Percentiles rank a stretch among this genome's conserved stretches.
These are phyloP conservation scores for Henckelia pumila DNA, from an alignment of 257 asterid species.

Conservation along the genomic window DNA sequence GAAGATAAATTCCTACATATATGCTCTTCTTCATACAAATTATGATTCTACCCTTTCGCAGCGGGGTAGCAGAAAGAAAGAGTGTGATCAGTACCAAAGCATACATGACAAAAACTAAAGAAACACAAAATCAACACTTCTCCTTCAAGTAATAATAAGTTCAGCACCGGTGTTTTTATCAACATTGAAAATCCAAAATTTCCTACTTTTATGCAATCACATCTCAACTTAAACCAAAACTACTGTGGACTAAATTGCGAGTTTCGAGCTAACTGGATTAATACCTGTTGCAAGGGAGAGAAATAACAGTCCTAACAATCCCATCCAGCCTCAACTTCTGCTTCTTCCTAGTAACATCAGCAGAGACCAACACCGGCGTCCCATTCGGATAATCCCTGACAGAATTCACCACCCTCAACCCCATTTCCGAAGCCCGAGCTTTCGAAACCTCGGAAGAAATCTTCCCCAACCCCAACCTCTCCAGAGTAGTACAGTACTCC, in stretches of 20 bases:
- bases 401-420: slow-evolving; percentile 61
- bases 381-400: slow-evolving; percentile 63
- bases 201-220: not conserved
- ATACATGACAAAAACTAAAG: no score
- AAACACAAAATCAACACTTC: no score
- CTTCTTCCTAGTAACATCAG: slow-evolving; percentile 69
- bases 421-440: slow-evolving; percentile 75
- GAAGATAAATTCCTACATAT: no score
- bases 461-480: slow-evolving; percentile 71
- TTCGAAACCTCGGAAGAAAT: slow-evolving; percentile 63
- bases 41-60: no score
- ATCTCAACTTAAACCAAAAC: not conserved
- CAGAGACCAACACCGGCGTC: slow-evolving; percentile 80
- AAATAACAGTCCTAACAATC: slow-evolving; percentile 61
- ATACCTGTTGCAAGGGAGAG: slow-evolving; percentile 80
- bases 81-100: no score
- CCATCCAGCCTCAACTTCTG: slow-evolving; percentile 79
- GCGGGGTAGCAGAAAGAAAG: no score
- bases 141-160: no score
- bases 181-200: not conserved
- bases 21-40: no score
- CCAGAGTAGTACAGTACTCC: slow-evolving; percentile 86
- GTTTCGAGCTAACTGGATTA: no score
- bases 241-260: no score
- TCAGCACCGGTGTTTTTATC: no score